Evolutionary conservation across 805 yeast genomes (phyloP).

Genomic region (Wickerhamomyces bovis): DNA sequence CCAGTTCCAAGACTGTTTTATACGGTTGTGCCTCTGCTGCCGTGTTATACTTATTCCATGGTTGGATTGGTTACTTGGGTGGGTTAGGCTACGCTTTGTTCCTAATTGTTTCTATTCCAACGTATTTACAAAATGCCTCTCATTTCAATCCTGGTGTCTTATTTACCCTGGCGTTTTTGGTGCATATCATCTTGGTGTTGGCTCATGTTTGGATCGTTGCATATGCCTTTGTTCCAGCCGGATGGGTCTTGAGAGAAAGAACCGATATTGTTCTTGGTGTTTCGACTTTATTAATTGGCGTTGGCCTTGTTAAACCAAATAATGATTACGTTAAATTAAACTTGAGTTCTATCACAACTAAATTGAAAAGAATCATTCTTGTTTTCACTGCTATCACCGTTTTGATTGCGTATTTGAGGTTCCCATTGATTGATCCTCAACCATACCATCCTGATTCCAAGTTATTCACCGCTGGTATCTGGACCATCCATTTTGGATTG

Average conservation of each 20-base stretch:
- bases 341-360: conserved; percentile 7
- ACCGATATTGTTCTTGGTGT: conserved; percentile 64
- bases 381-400: conserved; percentile 41
- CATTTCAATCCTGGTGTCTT: conserved; percentile 50
- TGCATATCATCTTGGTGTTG: conserved; percentile 51
- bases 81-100: conserved; percentile 63
- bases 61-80: conserved; percentile 75
- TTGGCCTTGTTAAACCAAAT: conserved; percentile 38
- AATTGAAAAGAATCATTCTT: conserved; percentile 23
- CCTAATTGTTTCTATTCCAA: conserved; percentile 58
- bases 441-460: conserved; percentile 66
- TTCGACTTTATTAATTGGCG: conserved; percentile 46
- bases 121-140: conserved; percentile 51
- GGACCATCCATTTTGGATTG: conserved; percentile 97
- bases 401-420: conserved; percentile 48
- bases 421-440: conserved; percentile 53
- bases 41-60: conserved; percentile 43
- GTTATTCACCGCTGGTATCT: conserved; percentile 88
- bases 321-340: conserved; percentile 1
- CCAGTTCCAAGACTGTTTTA: conserved; percentile 32
- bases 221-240: conserved; percentile 96
- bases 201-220: conserved; percentile 97
- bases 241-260: conserved; percentile 81
- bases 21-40: conserved; percentile 36
- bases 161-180: conserved; percentile 42